Evolutionary conservation across 2,329 filamentous ascomycete species (phyloP).

Genomic region (Paradendryphiella salina): DNA sequence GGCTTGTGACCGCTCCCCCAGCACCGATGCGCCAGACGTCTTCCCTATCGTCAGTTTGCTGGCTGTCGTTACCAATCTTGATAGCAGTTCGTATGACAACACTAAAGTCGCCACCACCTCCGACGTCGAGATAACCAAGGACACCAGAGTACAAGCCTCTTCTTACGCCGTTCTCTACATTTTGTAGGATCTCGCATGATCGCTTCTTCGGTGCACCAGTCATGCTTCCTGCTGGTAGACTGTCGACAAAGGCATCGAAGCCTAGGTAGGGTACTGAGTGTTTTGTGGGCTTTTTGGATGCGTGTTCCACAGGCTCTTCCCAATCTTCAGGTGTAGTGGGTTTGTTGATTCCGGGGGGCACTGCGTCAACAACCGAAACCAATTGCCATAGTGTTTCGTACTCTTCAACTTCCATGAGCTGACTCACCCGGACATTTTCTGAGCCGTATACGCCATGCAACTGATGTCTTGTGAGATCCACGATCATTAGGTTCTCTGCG

Average conservation of each 20-base stretch:
- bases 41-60: slow-evolving; percentile 17
- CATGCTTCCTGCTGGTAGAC: slow-evolving; percentile 90
- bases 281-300: slow-evolving; percentile 12
- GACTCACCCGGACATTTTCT: slow-evolving; percentile 71
- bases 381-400: slow-evolving; percentile 91
- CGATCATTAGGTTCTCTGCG: slow-evolving; percentile 97
- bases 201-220: slow-evolving; percentile 94
- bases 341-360: slow-evolving; percentile 31
- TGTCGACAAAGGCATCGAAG: slow-evolving; percentile 74
- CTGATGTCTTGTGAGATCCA: slow-evolving; percentile 93
- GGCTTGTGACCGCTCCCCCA: slow-evolving; percentile 83
- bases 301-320: slow-evolving; percentile 35
- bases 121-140: slow-evolving; percentile 85
- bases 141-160: slow-evolving; percentile 85
- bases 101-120: slow-evolving; percentile 84
- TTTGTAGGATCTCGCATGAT: slow-evolving; percentile 78
- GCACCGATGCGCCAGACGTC: slow-evolving; percentile 84
- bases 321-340: slow-evolving; percentile 36
- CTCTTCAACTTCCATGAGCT: slow-evolving; percentile 84
- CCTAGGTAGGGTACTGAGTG: slow-evolving; percentile 54
- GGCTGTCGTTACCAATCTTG: slow-evolving; percentile 35
- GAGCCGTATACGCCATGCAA: slow-evolving; percentile 81
- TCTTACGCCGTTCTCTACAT: slow-evolving; percentile 65
- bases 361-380: slow-evolving; percentile 80
- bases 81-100: slow-evolving; percentile 87